phyloP scores from a whole-genome alignment of 306 rosid genomes.

The Vigna unguiculata region DNA sequence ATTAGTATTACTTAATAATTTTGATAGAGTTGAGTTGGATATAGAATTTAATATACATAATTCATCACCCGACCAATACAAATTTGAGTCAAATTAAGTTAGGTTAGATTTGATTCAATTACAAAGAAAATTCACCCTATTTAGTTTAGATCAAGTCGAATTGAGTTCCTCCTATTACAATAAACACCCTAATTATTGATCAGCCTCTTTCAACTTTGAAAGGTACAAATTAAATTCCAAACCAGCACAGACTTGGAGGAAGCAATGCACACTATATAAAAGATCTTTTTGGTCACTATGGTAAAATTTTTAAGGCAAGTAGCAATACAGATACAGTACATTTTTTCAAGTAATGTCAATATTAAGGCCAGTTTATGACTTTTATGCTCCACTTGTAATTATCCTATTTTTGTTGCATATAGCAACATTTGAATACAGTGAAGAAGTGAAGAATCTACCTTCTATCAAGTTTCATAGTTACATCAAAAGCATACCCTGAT shows the following conservation, averaged over 20 bases:
- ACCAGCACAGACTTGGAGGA: neutral
- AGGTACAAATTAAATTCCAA: conserved; percentile 25
- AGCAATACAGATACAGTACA: neutral
- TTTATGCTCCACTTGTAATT: neutral
- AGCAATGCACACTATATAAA: neutral
- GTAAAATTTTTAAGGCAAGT: neutral
- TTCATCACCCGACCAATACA: too few species aligned
- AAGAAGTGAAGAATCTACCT: conserved; percentile 23
- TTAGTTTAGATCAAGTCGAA: too few species aligned
- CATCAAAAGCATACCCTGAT: neutral
- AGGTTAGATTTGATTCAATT: too few species aligned
- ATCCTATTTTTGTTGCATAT: neutral
- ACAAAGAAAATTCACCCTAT: too few species aligned
- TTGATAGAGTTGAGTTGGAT: too few species aligned
- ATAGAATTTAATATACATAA: too few species aligned
- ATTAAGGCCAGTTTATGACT: neutral
- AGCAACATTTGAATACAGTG: neutral
- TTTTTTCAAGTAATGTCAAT: neutral
- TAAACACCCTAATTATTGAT: neutral
- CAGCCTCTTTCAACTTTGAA: conserved; percentile 34
- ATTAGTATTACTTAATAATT: too few species aligned
- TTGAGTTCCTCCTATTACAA: too few species aligned
- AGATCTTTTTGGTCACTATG: neutral
- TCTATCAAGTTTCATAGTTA: neutral
- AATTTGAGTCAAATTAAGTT: too few species aligned